Conservation (phyloP, 805 yeast species). For the Saturnispora galanensis region DNA sequence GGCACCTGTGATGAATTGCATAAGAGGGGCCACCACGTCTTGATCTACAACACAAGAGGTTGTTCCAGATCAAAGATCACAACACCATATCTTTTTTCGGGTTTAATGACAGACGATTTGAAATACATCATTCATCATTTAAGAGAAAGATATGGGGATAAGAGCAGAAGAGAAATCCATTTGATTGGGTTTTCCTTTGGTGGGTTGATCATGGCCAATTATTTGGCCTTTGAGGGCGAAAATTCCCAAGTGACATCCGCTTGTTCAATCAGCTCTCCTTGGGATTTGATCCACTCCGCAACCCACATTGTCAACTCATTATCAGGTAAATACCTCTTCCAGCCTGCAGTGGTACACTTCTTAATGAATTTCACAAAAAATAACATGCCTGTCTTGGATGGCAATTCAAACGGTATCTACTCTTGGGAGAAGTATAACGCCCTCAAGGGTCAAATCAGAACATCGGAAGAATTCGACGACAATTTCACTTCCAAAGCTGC, state of each 20-base stretch:
- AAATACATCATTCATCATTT: conserved; percentile 47
- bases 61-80: conserved; percentile 68
- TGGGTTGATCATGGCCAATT: conserved; percentile 55
- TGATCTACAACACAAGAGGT: conserved; percentile 61
- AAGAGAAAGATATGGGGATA: conserved; percentile 38
- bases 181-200: conserved; percentile 68
- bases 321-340: conserved; percentile 33
- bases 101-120: conserved; percentile 60
- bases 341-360: conserved; percentile 32
- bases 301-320: conserved; percentile 31
- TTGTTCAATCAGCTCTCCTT: conserved; percentile 54
- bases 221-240: conserved; percentile 57
- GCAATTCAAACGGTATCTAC: conserved; percentile 21
- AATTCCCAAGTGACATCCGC: conserved; percentile 47
- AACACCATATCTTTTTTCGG: conserved; percentile 58
- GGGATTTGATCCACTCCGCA: conserved; percentile 58
- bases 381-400: conserved; percentile 29
- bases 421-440: conserved; percentile 21
- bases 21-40: conserved; percentile 39
- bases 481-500: conserved; percentile 49
- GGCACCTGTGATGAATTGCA: conserved; percentile 39
- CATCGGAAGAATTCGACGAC: conserved; percentile 50
- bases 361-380: conserved; percentile 36
- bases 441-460: conserved; percentile 28
- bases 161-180: conserved; percentile 41